These are phyloP conservation scores for Aspergillus amoenus DNA, from an alignment of 2,329 filamentous ascomycete species.

Conservation along the genomic window DNA sequence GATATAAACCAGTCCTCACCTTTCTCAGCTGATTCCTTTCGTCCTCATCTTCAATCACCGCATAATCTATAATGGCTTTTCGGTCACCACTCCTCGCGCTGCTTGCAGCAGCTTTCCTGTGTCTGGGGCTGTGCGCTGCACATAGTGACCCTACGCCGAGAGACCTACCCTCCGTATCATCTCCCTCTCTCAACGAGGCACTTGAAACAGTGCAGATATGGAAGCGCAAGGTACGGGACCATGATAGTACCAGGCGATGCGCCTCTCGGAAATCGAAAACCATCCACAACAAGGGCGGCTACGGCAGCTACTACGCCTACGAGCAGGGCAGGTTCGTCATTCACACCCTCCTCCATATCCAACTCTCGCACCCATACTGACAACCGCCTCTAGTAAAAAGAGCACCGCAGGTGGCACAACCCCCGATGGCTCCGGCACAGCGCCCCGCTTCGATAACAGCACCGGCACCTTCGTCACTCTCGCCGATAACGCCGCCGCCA, in stretches of 20 bases:
- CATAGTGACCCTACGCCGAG: background rate
- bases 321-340: background rate
- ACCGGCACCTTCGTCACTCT: background rate
- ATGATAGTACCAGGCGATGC: background rate
- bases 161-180: background rate
- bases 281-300: background rate
- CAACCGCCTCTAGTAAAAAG: background rate
- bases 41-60: background rate
- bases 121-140: background rate
- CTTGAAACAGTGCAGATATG: background rate
- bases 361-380: background rate
- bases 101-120: background rate
- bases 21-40: background rate
- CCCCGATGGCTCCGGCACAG: slow-evolving; percentile 5
- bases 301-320: background rate
- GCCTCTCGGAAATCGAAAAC: background rate
- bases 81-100: background rate
- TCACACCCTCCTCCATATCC: background rate
- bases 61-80: background rate
- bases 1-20: background rate
- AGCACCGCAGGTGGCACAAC: slow-evolving; percentile 7
- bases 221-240: background rate
- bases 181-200: background rate
- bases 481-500: background rate
- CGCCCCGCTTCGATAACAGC: slow-evolving; percentile 6